A percentile compares a stretch with the other conserved stretches of the same genome.
Evolutionary conservation across 2,329 filamentous ascomycete species (phyloP).

Genomic region (Fusarium miscanthi): DNA sequence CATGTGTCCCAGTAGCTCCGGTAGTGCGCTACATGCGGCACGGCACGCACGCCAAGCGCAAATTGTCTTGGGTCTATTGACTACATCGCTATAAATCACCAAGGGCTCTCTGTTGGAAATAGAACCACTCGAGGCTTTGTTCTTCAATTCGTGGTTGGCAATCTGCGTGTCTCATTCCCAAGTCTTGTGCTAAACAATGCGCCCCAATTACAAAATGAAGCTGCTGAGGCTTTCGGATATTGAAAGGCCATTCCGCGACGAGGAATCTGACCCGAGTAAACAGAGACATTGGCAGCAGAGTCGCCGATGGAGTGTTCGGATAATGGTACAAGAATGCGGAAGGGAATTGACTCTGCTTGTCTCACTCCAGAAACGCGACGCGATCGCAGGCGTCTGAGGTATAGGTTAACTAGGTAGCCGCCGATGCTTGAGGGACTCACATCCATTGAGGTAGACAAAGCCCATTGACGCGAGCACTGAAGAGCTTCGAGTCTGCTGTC

Average conservation of each 20-base stretch:
- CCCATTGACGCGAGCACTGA: rapidly evolving
- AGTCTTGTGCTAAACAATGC: background rate
- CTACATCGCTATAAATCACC: rapidly evolving
- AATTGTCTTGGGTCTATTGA: background rate
- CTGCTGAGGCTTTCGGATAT: background rate
- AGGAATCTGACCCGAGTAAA: rapidly evolving
- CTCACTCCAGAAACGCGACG: background rate
- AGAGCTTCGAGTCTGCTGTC: rapidly evolving
- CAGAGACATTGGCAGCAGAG: rapidly evolving
- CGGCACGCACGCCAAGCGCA: background rate
- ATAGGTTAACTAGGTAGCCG: background rate
- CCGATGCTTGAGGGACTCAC: too few species aligned
- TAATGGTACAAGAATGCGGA: background rate
- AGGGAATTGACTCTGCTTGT: background rate
- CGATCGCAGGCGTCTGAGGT: rapidly evolving
- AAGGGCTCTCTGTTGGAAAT: rapidly evolving
- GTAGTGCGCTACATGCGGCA: background rate
- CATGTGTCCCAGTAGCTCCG: background rate
- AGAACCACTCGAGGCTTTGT: rapidly evolving
- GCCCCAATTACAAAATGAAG: too few species aligned
- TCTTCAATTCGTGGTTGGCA: rapidly evolving
- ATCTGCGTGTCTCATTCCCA: rapidly evolving
- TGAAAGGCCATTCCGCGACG: rapidly evolving
- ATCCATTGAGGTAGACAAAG: rapidly evolving
- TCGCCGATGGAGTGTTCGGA: rapidly evolving